Percentiles rank a stretch among this genome's conserved stretches.
These are phyloP conservation scores for Xylaria bambusicola DNA, from an alignment of 495 filamentous ascomycete species.

Conservation along the genomic window DNA sequence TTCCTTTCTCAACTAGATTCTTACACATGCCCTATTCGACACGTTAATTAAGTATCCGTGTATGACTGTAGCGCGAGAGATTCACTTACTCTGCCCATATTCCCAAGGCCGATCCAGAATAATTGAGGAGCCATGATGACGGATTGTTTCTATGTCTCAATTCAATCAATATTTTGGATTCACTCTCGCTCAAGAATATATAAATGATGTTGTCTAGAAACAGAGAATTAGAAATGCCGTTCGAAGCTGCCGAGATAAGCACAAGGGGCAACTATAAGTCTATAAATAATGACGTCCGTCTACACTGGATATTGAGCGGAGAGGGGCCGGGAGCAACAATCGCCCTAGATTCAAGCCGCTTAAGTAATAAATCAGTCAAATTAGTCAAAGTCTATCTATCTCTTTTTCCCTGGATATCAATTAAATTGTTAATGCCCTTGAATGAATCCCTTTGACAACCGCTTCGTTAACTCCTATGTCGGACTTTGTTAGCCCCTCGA, in stretches of 20 bases:
- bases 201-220: too few species aligned
- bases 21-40: slow-evolving; percentile 75
- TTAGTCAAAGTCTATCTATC: too few species aligned
- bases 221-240: too few species aligned
- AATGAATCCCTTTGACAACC: neutral
- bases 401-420: too few species aligned
- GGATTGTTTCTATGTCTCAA: neutral
- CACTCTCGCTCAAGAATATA: too few species aligned
- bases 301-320: neutral
- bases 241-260: neutral
- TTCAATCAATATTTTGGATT: too few species aligned
- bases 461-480: neutral
- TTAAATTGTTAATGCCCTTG: neutral
- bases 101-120: slow-evolving; percentile 86
- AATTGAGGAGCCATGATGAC: slow-evolving; percentile 62
- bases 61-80: neutral
- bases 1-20: slow-evolving; percentile 78
- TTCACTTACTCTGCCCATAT: slow-evolving; percentile 78
- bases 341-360: neutral
- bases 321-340: neutral
- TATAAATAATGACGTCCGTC: slow-evolving; percentile 4
- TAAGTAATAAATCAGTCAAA: too few species aligned
- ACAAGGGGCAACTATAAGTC: neutral
- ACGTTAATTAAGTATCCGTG: slow-evolving; percentile 5
- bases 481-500: slow-evolving; percentile 15